Evolutionary conservation across 768 basidiomycete species (phyloP).

Genomic region (Galerina marginata): DNA sequence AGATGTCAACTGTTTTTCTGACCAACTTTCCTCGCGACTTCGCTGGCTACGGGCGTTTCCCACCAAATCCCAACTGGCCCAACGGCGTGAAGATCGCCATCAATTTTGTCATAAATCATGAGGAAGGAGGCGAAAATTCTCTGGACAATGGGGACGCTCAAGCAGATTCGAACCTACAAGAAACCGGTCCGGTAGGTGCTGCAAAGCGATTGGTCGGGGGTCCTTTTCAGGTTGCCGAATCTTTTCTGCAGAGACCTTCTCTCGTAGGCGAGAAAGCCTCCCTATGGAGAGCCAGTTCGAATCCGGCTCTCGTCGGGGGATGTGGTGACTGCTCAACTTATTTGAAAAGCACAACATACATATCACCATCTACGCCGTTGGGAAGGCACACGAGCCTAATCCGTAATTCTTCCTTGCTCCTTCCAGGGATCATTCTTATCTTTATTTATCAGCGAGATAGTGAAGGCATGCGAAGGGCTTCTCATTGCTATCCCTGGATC

Average conservation of each 20-base stretch:
- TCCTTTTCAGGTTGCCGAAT: neutral
- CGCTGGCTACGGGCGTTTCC: slow-evolving; percentile 19
- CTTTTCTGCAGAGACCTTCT: slow-evolving; percentile 9
- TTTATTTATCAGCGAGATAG: slow-evolving; percentile 15
- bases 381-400: slow-evolving; percentile 19
- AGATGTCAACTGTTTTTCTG: neutral
- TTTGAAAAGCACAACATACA: slow-evolving; percentile 22
- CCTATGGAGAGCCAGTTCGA: slow-evolving; percentile 26
- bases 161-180: slow-evolving; percentile 16
- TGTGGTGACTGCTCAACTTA: slow-evolving; percentile 22
- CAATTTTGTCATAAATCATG: slow-evolving; percentile 25
- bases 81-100: slow-evolving; percentile 23
- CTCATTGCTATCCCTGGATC: slow-evolving; percentile 25
- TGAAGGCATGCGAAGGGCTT: slow-evolving; percentile 20
- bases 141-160: slow-evolving; percentile 24
- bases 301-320: slow-evolving; percentile 21
- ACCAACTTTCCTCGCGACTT: slow-evolving; percentile 22
- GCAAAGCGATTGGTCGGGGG: too few species aligned
- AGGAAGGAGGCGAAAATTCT: slow-evolving; percentile 23
- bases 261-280: slow-evolving; percentile 15
- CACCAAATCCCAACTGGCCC: slow-evolving; percentile 23
- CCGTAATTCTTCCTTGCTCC: slow-evolving; percentile 12
- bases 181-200: slow-evolving; percentile 15
- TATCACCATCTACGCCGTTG: slow-evolving; percentile 22
- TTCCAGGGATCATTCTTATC: neutral